phyloP scores from a whole-genome alignment of 768 basidiomycete genomes.

The Mycena rosella region DNA sequence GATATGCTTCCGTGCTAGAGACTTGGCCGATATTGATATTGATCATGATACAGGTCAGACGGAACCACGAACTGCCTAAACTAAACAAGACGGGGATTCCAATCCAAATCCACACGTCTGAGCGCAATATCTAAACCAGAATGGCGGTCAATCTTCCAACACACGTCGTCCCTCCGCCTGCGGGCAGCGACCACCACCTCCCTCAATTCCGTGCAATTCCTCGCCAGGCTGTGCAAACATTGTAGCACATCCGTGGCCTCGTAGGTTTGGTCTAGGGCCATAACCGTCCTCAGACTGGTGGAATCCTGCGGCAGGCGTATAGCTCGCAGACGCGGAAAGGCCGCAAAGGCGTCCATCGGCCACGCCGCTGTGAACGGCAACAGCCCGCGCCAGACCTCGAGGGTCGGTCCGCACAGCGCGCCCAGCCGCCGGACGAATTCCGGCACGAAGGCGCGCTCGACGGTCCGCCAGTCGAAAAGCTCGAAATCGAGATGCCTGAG shows the following conservation, averaged over 20 bases:
- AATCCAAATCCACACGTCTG: not conserved
- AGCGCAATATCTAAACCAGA: not conserved
- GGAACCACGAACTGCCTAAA: too few relatives aligned
- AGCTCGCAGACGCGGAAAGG: constrained; percentile 14
- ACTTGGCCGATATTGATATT: too few relatives aligned
- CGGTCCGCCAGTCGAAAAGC: constrained; percentile 14
- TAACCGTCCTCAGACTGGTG: not conserved
- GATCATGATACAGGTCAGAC: too few relatives aligned
- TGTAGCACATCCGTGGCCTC: not conserved
- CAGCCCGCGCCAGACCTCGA: constrained; percentile 20
- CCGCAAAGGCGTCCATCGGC: not conserved
- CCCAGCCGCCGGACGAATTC: constrained; percentile 8
- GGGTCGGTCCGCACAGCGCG: constrained; percentile 17
- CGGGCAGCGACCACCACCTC: constrained; percentile 4
- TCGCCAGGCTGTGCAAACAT: not conserved
- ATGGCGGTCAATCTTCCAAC: constrained; percentile 23
- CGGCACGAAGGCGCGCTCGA: not conserved
- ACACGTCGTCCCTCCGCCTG: not conserved
- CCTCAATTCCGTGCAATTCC: constrained; percentile 6
- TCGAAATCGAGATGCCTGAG: constrained; percentile 17
- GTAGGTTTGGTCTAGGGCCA: not conserved
- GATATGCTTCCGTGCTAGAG: too few relatives aligned
- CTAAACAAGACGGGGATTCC: too few relatives aligned
- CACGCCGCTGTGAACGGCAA: constrained; percentile 11
- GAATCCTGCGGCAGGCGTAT: constrained; percentile 8